phyloP scores from a whole-genome alignment of 176 grass and related monocot species.

The Carex pumila region DNA sequence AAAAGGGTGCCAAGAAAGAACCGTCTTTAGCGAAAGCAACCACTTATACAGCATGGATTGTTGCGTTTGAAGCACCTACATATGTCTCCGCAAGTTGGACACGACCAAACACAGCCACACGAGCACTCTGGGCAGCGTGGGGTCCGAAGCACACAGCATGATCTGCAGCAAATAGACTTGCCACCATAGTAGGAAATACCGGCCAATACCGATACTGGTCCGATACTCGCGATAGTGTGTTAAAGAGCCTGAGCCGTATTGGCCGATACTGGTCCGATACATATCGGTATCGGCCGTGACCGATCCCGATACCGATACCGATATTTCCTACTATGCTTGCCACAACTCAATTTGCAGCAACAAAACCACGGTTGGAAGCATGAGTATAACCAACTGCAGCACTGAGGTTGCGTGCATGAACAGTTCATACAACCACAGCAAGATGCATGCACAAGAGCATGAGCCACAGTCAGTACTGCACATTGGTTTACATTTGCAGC shows the following conservation, averaged over 20 bases:
- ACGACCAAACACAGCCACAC: conserved; percentile 81
- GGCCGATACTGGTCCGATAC: too few species aligned
- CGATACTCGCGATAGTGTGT: too few species aligned
- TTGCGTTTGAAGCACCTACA: conserved; percentile 45
- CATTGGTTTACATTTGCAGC: conserved; percentile 26
- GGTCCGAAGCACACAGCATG: conserved; percentile 11
- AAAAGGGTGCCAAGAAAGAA: conserved; percentile 17
- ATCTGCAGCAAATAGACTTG: conserved; percentile 24
- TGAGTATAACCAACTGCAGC: conserved; percentile 31
- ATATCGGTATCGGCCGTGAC: too few species aligned
- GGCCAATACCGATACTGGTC: too few species aligned
- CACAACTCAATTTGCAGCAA: conserved; percentile 17
- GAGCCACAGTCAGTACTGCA: conserved; percentile 27
- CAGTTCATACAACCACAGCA: conserved; percentile 36
- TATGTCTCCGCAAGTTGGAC: conserved; percentile 36
- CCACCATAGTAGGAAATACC: too few species aligned
- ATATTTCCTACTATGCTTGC: too few species aligned
- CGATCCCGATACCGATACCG: too few species aligned
- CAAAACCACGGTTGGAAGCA: conserved; percentile 25
- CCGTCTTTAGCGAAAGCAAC: conserved; percentile 51
- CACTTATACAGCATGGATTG: conserved; percentile 40
- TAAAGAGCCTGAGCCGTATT: too few species aligned
- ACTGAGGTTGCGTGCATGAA: conserved; percentile 27
- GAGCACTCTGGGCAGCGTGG: conserved; percentile 66
- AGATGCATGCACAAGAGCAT: conserved; percentile 15